Conservation (phyloP, 495 filamentous ascomycete genomes). For the Penicillium arizonense region DNA sequence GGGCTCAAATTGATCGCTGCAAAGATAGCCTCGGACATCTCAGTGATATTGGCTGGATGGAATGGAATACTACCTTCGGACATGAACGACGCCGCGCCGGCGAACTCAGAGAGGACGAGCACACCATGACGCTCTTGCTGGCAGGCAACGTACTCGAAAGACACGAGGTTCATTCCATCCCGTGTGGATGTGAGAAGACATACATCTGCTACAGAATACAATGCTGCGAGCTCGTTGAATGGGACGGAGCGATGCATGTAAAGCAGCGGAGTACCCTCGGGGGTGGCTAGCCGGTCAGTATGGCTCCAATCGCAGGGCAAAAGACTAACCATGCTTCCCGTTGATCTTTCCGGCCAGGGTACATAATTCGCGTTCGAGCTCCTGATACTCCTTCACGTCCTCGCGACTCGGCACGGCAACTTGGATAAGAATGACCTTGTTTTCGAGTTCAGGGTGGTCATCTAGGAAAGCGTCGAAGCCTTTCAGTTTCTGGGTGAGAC, state of each 20-base stretch:
- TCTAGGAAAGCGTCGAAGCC: slow-evolving; percentile 88
- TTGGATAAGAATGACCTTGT: slow-evolving; percentile 89
- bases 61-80: slow-evolving; percentile 77
- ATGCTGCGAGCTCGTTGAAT: slow-evolving; percentile 86
- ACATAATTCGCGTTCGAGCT: slow-evolving; percentile 84
- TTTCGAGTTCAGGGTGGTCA: slow-evolving; percentile 87
- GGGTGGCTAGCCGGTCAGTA: slow-evolving; percentile 53
- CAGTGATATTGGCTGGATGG: slow-evolving; percentile 89
- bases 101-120: slow-evolving; percentile 90
- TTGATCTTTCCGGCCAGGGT: slow-evolving; percentile 91
- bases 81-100: slow-evolving; percentile 83
- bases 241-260: slow-evolving; percentile 89
- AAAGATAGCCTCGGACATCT: slow-evolving; percentile 81
- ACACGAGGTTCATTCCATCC: slow-evolving; percentile 98
- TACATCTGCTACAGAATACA: slow-evolving; percentile 87
- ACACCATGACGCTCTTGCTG: slow-evolving; percentile 81
- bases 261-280: slow-evolving; percentile 91
- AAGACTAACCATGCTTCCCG: slow-evolving; percentile 51
- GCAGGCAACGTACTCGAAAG: slow-evolving; percentile 92
- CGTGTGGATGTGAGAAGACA: slow-evolving; percentile 87
- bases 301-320: background rate
- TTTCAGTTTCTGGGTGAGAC: slow-evolving; percentile 91
- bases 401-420: slow-evolving; percentile 89
- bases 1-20: slow-evolving; percentile 81
- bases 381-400: slow-evolving; percentile 96